A percentile compares a stretch with the other conserved stretches of the same genome.
These are phyloP conservation scores for Clonostachys solani DNA, from an alignment of 2,329 filamentous ascomycete species.

Conservation along the genomic window DNA sequence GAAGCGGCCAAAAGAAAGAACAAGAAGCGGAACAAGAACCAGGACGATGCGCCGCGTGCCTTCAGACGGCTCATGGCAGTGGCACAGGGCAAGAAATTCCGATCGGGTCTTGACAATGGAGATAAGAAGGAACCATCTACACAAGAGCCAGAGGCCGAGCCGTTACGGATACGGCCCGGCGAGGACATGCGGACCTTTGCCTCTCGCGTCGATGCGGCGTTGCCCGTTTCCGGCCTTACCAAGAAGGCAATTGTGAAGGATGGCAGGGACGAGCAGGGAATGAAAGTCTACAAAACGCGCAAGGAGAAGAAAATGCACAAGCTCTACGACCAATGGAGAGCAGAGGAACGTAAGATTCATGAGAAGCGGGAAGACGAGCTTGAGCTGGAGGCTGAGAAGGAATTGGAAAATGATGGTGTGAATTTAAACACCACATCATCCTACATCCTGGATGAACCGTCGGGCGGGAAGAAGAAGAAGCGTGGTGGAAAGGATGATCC, in stretches of 20 bases:
- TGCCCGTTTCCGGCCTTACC: slow-evolving; percentile 70
- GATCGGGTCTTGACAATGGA: slow-evolving; percentile 71
- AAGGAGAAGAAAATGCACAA: slow-evolving; percentile 83
- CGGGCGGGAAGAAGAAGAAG: slow-evolving; percentile 33
- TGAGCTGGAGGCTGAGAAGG: slow-evolving; percentile 58
- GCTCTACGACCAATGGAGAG: slow-evolving; percentile 73
- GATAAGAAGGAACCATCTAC: slow-evolving; percentile 9
- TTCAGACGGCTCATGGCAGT: slow-evolving; percentile 84
- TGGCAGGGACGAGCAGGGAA: slow-evolving; percentile 59
- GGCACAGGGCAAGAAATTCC: slow-evolving; percentile 53
- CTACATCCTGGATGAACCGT: slow-evolving; percentile 23
- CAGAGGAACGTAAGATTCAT: slow-evolving; percentile 59
- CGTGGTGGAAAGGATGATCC: slow-evolving; percentile 62
- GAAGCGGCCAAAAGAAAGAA: slow-evolving; percentile 23
- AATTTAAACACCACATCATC: slow-evolving; percentile 36
- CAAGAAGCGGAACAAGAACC: slow-evolving; percentile 39
- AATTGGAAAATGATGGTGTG: slow-evolving; percentile 53
- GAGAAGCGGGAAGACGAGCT: slow-evolving; percentile 63
- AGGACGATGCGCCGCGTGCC: slow-evolving; percentile 82
- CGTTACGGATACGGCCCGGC: slow-evolving; percentile 68
- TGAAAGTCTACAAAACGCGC: slow-evolving; percentile 69
- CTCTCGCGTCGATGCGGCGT: slow-evolving; percentile 75
- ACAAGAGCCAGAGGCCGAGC: slow-evolving; percentile 32
- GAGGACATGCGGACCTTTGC: slow-evolving; percentile 81
- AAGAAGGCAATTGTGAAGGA: slow-evolving; percentile 52